Evolutionary conservation across 2,329 filamentous ascomycete species (phyloP).

Genomic region (Alternaria sp.): DNA sequence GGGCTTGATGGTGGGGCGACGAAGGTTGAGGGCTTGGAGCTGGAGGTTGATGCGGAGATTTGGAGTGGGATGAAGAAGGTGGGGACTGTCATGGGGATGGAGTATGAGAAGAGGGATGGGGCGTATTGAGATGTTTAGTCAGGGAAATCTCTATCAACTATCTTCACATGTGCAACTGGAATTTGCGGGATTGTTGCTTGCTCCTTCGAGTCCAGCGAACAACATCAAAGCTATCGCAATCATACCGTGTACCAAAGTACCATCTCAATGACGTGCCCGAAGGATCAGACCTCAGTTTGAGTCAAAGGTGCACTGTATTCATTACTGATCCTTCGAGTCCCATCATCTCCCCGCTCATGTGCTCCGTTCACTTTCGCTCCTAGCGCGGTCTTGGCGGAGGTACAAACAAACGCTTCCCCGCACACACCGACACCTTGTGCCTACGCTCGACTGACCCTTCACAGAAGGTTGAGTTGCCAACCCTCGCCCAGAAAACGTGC

Average conservation of each 20-base stretch:
- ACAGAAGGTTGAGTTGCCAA: too few species aligned
- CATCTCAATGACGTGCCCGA: not conserved
- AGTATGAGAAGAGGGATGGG: slow-evolving; percentile 55
- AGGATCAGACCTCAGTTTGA: not conserved
- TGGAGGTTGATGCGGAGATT: slow-evolving; percentile 59
- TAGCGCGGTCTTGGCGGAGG: not conserved
- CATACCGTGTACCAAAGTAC: not conserved
- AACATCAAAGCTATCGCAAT: not conserved
- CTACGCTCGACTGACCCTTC: too few species aligned
- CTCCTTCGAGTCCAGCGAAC: not conserved
- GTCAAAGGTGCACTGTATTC: not conserved
- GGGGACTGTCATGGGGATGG: slow-evolving; percentile 53
- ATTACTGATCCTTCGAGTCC: too few species aligned
- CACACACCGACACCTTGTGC: not conserved
- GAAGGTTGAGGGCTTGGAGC: slow-evolving; percentile 61
- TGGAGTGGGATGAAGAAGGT: slow-evolving; percentile 58
- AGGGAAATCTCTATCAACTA: too few species aligned
- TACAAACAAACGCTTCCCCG: not conserved
- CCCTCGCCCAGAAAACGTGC: too few species aligned
- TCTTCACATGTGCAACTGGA: too few species aligned
- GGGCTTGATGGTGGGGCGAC: slow-evolving; percentile 64
- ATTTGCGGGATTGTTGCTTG: too few species aligned
- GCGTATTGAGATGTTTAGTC: slow-evolving; percentile 53
- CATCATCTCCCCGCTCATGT: not conserved
- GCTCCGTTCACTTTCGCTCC: not conserved